A percentile compares a stretch with the other conserved stretches of the same genome.
phyloP scores from a whole-genome alignment of 768 basidiomycete genomes.

The Suillus lakei region DNA sequence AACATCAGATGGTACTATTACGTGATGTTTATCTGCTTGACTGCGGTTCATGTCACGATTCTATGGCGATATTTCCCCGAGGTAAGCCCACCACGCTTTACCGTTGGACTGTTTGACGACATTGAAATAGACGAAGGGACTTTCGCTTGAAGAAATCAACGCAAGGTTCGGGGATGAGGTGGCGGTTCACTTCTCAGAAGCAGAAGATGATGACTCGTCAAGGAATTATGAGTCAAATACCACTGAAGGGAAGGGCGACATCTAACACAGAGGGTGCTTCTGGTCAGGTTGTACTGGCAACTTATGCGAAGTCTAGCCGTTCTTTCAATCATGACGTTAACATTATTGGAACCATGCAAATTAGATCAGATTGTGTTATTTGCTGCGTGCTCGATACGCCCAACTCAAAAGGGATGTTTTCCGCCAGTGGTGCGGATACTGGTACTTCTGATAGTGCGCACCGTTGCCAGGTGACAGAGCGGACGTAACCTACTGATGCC shows the following conservation, averaged over 20 bases:
- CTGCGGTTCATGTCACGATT: not conserved
- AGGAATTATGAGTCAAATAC: not conserved
- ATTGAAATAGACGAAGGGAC: not conserved
- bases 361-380: not conserved
- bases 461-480: not conserved
- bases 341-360: not conserved
- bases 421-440: not conserved
- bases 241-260: not conserved
- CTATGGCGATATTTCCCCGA: constrained; percentile 10
- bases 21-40: constrained; percentile 7
- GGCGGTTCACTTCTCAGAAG: not conserved
- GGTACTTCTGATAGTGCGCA: not conserved
- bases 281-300: not conserved
- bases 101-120: not conserved
- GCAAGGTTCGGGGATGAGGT: constrained; percentile 12
- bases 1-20: constrained; percentile 7
- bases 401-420: not conserved
- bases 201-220: not conserved
- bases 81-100: not conserved
- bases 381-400: not conserved
- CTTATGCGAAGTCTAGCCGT: not conserved
- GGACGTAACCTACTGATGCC: not conserved
- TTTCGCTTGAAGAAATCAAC: constrained; percentile 12
- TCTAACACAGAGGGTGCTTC: not conserved
- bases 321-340: not conserved